These are phyloP conservation scores for Eragrostis tef DNA, from an alignment of 202 grass and related monocot genomes.

Conservation along the genomic window DNA sequence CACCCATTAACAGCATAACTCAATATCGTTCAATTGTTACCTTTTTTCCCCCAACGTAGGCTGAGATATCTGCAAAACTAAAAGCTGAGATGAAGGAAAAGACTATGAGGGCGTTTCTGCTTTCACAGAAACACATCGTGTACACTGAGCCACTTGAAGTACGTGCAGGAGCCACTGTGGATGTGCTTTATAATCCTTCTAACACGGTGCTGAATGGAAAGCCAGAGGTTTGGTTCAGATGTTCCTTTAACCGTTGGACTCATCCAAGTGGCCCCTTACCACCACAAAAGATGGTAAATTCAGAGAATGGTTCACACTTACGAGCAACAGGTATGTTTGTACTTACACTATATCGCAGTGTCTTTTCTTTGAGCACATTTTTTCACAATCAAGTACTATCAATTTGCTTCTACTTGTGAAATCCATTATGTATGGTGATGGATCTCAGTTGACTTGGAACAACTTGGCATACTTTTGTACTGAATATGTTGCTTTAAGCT, in stretches of 20 bases:
- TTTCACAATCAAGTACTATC: slow-evolving; percentile 17
- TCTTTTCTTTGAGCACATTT: slow-evolving; percentile 19
- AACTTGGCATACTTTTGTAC: background rate
- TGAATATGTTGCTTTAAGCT: slow-evolving; percentile 2
- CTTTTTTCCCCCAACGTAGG: slow-evolving; percentile 51
- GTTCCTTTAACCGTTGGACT: slow-evolving; percentile 92
- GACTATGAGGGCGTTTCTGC: slow-evolving; percentile 80
- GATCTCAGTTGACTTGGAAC: background rate
- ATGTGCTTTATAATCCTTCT: slow-evolving; percentile 86
- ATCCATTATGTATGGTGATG: slow-evolving; percentile 25
- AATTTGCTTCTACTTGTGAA: background rate
- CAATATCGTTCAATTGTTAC: background rate
- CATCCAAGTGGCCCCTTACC: slow-evolving; percentile 76
- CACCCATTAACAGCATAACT: slow-evolving; percentile 8
- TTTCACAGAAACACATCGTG: slow-evolving; percentile 93
- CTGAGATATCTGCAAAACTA: slow-evolving; percentile 67
- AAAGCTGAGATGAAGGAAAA: slow-evolving; percentile 84
- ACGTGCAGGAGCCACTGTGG: slow-evolving; percentile 66
- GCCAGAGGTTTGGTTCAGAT: slow-evolving; percentile 85
- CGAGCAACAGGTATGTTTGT: slow-evolving; percentile 59
- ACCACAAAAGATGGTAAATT: slow-evolving; percentile 79
- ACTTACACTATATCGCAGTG: background rate
- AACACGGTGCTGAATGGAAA: slow-evolving; percentile 90
- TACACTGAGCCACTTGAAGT: slow-evolving; percentile 93
- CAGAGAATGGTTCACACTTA: slow-evolving; percentile 69